Evolutionary conservation across 805 yeast genomes (phyloP), one percentile per base, ranked within the genome.

Genomic region (Teunomyces cretensis): DNA sequence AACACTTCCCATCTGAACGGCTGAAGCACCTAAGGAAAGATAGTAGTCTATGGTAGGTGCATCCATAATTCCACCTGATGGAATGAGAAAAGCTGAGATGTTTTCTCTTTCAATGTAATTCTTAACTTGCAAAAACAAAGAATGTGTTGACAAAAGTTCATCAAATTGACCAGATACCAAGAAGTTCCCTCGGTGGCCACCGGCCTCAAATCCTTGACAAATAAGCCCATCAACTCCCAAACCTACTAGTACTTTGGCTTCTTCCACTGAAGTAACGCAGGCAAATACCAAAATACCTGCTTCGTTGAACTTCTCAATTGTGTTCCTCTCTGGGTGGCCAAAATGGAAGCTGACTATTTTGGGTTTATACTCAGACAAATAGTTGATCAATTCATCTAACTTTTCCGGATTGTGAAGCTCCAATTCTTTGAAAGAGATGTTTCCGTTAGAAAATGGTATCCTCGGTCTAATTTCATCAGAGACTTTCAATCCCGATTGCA

Each of bases 191-290:
- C 86, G 61, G 54, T 81, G 86, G 0, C 86, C 86, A 17, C 86
- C 86, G 3, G 86, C 86, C 51, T 80, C 86, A 56, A 66, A 67
- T 0, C 86, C 86, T 57, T 82, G 87, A 19, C 72, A 66, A 6
- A 75, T 64, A 3, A 81, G 58, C 1, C 77, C 83, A 56, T 79
- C 81, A 6, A 73, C 70, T 0, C 71, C 71, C 0, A 57, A 45
- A 0, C 58, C 53, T 2, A 56, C 26, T 26, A 67, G 57, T 37
- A 55, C 30, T 13, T 50, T 26, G 0, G 76, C 78, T 51, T 81
- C 85, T 1, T 55, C 53, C 0, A 70, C 53, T 14, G 70, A 70
- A 0, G 84, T 80, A 0, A 76, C 80, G 1, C 77, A 61, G 1
- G 71, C 78, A 50, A 78, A 66, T 1, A 79, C 69, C 27, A 58